Evolutionary conservation across 306 rosid genomes (phyloP).

Genomic region (Begonia fuchsioides): DNA sequence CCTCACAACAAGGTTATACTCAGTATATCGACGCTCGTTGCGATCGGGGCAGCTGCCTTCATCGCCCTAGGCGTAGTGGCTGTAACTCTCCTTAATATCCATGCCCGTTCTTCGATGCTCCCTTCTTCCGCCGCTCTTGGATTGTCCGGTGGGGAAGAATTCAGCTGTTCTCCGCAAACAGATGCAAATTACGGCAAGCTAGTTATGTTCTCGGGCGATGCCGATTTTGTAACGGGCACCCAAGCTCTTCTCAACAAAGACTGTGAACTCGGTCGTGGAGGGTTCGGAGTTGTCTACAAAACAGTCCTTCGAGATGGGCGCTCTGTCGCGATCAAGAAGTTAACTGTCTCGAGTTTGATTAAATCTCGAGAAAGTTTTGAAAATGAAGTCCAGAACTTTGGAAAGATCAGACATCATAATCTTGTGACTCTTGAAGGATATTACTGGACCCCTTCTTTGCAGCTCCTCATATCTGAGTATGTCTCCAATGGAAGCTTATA

Average conservation of each 20-base stretch:
- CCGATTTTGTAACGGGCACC: slow-evolving; percentile 67
- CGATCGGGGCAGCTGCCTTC: slow-evolving; percentile 89
- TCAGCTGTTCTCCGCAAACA: slow-evolving; percentile 41
- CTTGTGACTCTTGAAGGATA: slow-evolving; percentile 87
- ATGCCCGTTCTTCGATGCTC: slow-evolving; percentile 38
- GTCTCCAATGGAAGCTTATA: slow-evolving; percentile 58
- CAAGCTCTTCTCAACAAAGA: slow-evolving; percentile 83
- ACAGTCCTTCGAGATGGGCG: slow-evolving; percentile 65
- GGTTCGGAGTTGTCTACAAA: slow-evolving; percentile 81
- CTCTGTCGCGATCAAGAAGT: slow-evolving; percentile 81
- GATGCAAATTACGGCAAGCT: slow-evolving; percentile 87
- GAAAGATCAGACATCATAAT: slow-evolving; percentile 68
- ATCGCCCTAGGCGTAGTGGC: slow-evolving; percentile 78
- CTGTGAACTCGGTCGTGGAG: slow-evolving; percentile 91
- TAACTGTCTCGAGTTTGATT: slow-evolving; percentile 63
- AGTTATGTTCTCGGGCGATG: slow-evolving; percentile 87
- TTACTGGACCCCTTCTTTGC: slow-evolving; percentile 92
- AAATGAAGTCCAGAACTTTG: slow-evolving; percentile 60
- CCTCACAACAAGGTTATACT: slow-evolving; percentile 57
- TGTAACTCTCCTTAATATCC: slow-evolving; percentile 65
- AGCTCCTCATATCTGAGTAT: slow-evolving; percentile 70
- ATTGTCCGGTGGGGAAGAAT: slow-evolving; percentile 73
- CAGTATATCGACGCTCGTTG: slow-evolving; percentile 84
- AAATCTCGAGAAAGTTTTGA: slow-evolving; percentile 83
- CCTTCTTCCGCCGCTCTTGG: slow-evolving; percentile 44